Percentiles rank a stretch among this genome's conserved stretches.
Conservation (phyloP, 2,329 filamentous ascomycete genomes). For the Neobulgaria alba region DNA sequence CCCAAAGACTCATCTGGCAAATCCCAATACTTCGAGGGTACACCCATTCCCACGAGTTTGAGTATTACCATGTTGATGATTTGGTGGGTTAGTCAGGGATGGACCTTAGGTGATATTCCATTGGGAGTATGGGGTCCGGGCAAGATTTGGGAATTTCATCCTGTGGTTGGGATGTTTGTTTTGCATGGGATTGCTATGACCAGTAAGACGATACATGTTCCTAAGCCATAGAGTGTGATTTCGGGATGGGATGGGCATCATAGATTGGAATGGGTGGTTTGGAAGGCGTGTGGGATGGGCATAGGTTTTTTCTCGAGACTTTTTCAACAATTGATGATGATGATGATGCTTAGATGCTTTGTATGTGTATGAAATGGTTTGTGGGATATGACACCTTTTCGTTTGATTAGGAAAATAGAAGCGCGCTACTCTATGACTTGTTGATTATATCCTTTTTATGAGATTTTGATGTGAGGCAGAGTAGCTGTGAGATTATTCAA, state of each 20-base stretch:
- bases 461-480: too few relatives aligned
- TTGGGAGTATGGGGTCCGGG: conserved; percentile 61
- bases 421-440: too few relatives aligned
- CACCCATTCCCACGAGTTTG: conserved; percentile 86
- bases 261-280: background rate
- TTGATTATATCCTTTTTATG: too few relatives aligned
- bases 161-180: conserved; percentile 70
- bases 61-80: conserved; percentile 77
- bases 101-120: conserved; percentile 73
- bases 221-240: conserved; percentile 56
- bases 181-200: conserved; percentile 92
- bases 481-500: too few relatives aligned
- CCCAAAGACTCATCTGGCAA: conserved; percentile 91
- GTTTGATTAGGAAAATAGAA: too few relatives aligned
- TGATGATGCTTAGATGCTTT: too few relatives aligned
- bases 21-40: conserved; percentile 92
- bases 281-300: too few relatives aligned
- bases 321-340: too few relatives aligned
- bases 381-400: too few relatives aligned
- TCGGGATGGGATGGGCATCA: background rate
- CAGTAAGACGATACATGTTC: conserved; percentile 88
- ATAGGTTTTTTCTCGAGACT: too few relatives aligned
- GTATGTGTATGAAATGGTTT: too few relatives aligned
- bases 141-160: conserved; percentile 72
- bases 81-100: conserved; percentile 76